Conservation (phyloP, 2,329 filamentous ascomycete genomes). For the Talaromyces sp. region DNA sequence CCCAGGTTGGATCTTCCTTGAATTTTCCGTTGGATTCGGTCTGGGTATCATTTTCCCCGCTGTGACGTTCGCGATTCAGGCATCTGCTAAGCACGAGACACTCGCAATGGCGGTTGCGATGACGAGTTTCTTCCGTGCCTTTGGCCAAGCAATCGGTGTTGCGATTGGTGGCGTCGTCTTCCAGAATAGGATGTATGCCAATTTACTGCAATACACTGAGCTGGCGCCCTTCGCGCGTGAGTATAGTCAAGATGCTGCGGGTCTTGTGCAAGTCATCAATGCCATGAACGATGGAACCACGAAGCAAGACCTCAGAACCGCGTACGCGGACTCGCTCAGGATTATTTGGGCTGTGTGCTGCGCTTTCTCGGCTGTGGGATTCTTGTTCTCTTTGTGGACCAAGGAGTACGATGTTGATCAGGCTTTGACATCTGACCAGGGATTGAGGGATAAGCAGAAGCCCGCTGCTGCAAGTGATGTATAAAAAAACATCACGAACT, state of each 20-base stretch:
- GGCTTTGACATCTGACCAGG: conserved; percentile 33
- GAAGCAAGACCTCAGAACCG: conserved; percentile 47
- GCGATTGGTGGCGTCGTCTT: conserved; percentile 67
- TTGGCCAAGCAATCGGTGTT: conserved; percentile 64
- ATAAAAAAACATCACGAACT: not conserved
- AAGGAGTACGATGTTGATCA: conserved; percentile 46
- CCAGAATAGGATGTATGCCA: conserved; percentile 51
- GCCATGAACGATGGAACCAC: conserved; percentile 44
- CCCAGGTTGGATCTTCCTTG: conserved; percentile 58
- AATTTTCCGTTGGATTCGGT: conserved; percentile 57
- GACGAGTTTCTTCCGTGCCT: conserved; percentile 63
- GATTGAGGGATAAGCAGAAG: conserved; percentile 21
- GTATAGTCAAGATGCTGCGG: conserved; percentile 57
- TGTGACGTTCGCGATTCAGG: conserved; percentile 63
- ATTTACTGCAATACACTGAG: conserved; percentile 37
- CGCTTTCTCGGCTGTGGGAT: conserved; percentile 50
- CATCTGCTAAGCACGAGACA: conserved; percentile 54
- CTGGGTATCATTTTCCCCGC: conserved; percentile 63
- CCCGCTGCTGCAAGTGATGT: not conserved
- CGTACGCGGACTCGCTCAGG: conserved; percentile 54
- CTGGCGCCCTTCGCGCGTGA: conserved; percentile 48
- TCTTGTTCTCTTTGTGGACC: conserved; percentile 53
- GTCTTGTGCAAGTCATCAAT: conserved; percentile 58
- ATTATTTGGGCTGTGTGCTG: conserved; percentile 57
- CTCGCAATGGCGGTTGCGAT: conserved; percentile 61